phyloP scores from a whole-genome alignment of 169 alveolate species.

The Babesia caballi region DNA sequence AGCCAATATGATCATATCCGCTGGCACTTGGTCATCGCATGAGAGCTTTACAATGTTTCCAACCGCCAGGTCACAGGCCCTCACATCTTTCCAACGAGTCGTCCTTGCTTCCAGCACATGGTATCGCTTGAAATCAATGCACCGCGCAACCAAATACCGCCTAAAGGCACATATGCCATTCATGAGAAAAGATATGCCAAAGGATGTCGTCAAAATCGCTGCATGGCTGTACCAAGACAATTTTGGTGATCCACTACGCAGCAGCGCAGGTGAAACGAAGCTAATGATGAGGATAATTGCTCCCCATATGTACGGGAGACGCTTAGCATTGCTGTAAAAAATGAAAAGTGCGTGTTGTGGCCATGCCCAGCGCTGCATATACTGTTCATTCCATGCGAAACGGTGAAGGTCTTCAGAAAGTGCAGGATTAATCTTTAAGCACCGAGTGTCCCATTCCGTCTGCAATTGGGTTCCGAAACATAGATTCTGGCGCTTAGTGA shows the following conservation, averaged over 20 bases:
- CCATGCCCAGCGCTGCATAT: slow-evolving; percentile 44
- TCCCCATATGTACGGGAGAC: slow-evolving; percentile 65
- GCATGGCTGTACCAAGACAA: slow-evolving; percentile 52
- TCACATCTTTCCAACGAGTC: slow-evolving; percentile 61
- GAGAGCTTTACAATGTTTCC: slow-evolving; percentile 75
- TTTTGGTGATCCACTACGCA: slow-evolving; percentile 58
- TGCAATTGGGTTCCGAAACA: slow-evolving; percentile 73
- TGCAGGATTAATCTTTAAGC: slow-evolving; percentile 73
- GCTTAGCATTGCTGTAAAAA: slow-evolving; percentile 32
- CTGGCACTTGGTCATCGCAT: slow-evolving; percentile 76
- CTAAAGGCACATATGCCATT: slow-evolving; percentile 62
- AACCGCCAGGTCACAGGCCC: slow-evolving; percentile 68
- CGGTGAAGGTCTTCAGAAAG: slow-evolving; percentile 67
- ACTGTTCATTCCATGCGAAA: slow-evolving; percentile 67
- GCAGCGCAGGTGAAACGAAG: slow-evolving; percentile 47
- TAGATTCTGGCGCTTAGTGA: slow-evolving; percentile 62
- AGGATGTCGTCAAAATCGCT: slow-evolving; percentile 56
- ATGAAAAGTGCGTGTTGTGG: slow-evolving; percentile 39
- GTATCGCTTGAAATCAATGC: slow-evolving; percentile 68
- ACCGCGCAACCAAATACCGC: slow-evolving; percentile 66
- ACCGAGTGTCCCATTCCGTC: slow-evolving; percentile 77
- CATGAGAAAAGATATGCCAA: slow-evolving; percentile 62
- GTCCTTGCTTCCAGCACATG: slow-evolving; percentile 62
- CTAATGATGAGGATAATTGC: slow-evolving; percentile 48
- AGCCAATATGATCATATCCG: slow-evolving; percentile 70